Evolutionary conservation across 805 yeast genomes (phyloP), one percentile per base, ranked within the genome.

Genomic region (Komagataella pseudopastoris): DNA sequence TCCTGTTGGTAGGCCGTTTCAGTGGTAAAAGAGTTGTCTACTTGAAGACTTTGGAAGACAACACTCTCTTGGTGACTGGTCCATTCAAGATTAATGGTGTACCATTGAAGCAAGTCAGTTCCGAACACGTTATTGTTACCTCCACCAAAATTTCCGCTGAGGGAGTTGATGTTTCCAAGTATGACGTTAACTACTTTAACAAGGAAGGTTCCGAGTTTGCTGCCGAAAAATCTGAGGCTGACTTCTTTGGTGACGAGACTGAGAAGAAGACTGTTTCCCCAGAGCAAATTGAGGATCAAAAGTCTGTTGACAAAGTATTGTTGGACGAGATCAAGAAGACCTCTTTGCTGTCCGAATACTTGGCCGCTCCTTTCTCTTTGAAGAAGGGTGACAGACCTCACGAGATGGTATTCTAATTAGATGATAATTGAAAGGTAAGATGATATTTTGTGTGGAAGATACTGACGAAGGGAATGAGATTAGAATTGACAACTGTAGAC

Each of bases 1-100:
- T 91, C 75, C 78, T 91, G 73, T 83, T 91, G 71, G 97, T 98
- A 68, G 99, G 99, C 72, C 88, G 96, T 77, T 91, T 89, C 95
- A 88, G 99, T 78, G 99, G 99, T 75, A 93, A 91, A 88, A 90
- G 98, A 80, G 99, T 93, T 66, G 98, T 91, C 61, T 86, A 85
- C 85, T 84, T 91, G 74, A 91, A 91, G 85, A 77, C 85, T 75
- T 82, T 93, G 71, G 96, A 89, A 78, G 98, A 93, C 83, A 88
- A 88, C 88, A 91, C 97, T 60, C 79, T 91, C 67, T 85, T 91
- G 70, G 96, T 91, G 59, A 77, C 96, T 57, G 99, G 99, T 72
- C 99, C 99, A 68, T 93, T 91, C 96, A 91, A 93, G 83, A 88
- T 91, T 68, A 91, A 91, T 79, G 99, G 99, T 80, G 99, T 91